Evolutionary conservation across 2,329 filamentous ascomycete species (phyloP).

Genomic region (Chaetomium strumarium): DNA sequence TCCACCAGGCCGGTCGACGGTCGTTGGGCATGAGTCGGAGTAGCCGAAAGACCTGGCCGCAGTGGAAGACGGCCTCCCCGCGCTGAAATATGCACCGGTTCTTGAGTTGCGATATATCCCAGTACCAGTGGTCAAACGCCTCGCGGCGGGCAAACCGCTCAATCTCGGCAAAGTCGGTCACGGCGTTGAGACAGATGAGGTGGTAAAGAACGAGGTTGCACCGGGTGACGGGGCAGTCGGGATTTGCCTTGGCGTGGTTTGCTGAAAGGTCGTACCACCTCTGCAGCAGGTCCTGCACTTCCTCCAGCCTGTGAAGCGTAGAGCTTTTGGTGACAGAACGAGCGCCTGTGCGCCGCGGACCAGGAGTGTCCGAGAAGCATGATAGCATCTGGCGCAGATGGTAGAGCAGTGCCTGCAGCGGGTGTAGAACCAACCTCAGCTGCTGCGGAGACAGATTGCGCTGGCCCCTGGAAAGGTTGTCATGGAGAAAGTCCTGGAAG

Average conservation of each 20-base stretch:
- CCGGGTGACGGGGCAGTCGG: conserved; percentile 53
- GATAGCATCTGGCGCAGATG: conserved; percentile 60
- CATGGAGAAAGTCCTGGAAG: conserved; percentile 62
- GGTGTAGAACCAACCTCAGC: conserved; percentile 62
- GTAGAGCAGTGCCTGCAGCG: conserved; percentile 58
- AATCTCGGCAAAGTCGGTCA: conserved; percentile 62
- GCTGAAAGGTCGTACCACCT: conserved; percentile 63
- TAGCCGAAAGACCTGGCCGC: conserved; percentile 59
- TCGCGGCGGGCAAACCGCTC: conserved; percentile 61
- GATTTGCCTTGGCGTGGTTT: conserved; percentile 48
- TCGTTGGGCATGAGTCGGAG: conserved; percentile 54
- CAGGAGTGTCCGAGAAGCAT: conserved; percentile 54
- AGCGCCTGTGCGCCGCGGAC: conserved; percentile 35
- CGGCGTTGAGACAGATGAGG: conserved; percentile 61
- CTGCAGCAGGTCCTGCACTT: conserved; percentile 57
- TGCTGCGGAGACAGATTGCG: conserved; percentile 45
- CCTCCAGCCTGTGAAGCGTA: conserved; percentile 55
- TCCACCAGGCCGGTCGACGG: conserved; percentile 63
- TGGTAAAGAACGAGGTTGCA: conserved; percentile 66
- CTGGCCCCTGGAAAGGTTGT: conserved; percentile 50
- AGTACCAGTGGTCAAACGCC: conserved; percentile 48
- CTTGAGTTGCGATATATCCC: conserved; percentile 50
- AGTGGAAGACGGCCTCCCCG: conserved; percentile 60
- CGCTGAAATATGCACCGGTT: conserved; percentile 58
- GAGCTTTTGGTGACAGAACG: conserved; percentile 53